phyloP scores from a whole-genome alignment of 371 early-diverging fungal genomes.

The Haplosporangium sp. region DNA sequence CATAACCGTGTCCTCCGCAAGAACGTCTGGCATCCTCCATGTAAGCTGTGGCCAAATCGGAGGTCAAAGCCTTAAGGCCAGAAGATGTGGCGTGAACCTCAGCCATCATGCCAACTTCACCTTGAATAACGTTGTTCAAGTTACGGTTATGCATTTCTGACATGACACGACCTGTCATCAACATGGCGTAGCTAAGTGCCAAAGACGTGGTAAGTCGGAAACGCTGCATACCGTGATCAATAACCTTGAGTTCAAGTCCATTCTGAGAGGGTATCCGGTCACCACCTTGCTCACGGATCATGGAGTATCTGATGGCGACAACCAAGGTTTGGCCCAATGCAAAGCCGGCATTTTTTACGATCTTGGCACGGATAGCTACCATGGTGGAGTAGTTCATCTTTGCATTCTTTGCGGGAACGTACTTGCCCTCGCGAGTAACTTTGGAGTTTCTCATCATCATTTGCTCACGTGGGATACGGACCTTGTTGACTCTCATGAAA shows the following conservation, averaged over 20 bases:
- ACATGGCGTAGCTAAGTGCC: slow-evolving; percentile 80
- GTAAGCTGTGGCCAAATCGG: slow-evolving; percentile 74
- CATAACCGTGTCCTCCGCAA: slow-evolving; percentile 87
- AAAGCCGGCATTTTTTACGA: slow-evolving; percentile 62
- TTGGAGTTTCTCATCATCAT: slow-evolving; percentile 84
- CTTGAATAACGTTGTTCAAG: slow-evolving; percentile 66
- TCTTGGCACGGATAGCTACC: slow-evolving; percentile 80
- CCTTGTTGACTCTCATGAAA: slow-evolving; percentile 78
- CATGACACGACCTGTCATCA: slow-evolving; percentile 80
- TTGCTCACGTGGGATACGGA: slow-evolving; percentile 80
- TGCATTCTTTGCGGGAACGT: slow-evolving; percentile 75
- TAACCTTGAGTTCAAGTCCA: slow-evolving; percentile 72
- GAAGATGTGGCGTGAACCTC: slow-evolving; percentile 88
- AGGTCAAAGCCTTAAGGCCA: slow-evolving; percentile 85
- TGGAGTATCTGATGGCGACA: slow-evolving; percentile 63
- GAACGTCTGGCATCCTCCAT: slow-evolving; percentile 80
- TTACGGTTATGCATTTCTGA: slow-evolving; percentile 69
- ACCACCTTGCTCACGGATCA: slow-evolving; percentile 65
- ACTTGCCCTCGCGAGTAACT: slow-evolving; percentile 75
- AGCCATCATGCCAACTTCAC: slow-evolving; percentile 70
- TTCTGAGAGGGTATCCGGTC: slow-evolving; percentile 62
- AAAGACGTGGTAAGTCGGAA: slow-evolving; percentile 78
- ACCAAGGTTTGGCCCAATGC: slow-evolving; percentile 73
- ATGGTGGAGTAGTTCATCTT: slow-evolving; percentile 85
- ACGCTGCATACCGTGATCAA: slow-evolving; percentile 84